phyloP scores from a whole-genome alignment of 305 asterid species.

The Ajuga reptans region DNA sequence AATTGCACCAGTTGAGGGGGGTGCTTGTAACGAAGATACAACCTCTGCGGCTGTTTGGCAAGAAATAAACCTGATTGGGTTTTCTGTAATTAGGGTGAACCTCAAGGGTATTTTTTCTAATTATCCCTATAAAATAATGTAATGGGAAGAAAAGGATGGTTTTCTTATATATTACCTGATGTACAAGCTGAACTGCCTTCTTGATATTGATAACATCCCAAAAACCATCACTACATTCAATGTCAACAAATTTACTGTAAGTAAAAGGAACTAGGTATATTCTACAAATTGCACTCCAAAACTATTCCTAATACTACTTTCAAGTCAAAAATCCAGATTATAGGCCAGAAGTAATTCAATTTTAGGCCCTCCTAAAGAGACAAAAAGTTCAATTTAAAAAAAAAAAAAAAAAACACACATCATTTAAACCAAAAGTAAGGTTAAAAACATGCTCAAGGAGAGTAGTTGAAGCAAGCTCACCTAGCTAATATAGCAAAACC shows the following conservation, averaged over 20 bases:
- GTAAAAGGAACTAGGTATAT: background rate
- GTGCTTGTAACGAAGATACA: background rate
- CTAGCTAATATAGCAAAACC: conserved; percentile 79
- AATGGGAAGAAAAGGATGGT: background rate
- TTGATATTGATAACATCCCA: conserved; percentile 79
- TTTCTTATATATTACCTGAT: conserved; percentile 42
- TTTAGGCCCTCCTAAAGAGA: background rate
- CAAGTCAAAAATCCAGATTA: no score
- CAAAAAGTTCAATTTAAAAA: background rate
- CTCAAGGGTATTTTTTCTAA: background rate
- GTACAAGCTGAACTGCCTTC: conserved; percentile 78
- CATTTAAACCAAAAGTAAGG: background rate
- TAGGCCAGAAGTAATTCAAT: background rate
- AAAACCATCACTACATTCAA: conserved; percentile 72
- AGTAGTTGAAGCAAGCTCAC: conserved; percentile 33
- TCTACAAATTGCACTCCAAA: background rate
- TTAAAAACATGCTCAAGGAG: background rate
- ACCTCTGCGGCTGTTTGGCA: background rate
- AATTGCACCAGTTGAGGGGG: background rate
- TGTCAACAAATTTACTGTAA: background rate
- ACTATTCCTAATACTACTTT: background rate
- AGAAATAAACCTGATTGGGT: background rate
- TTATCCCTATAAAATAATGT: background rate
- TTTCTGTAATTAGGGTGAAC: background rate
- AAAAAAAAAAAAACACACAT: background rate